Evolutionary conservation across 495 filamentous ascomycete species (phyloP).

Genomic region (Filosporella fistucella): DNA sequence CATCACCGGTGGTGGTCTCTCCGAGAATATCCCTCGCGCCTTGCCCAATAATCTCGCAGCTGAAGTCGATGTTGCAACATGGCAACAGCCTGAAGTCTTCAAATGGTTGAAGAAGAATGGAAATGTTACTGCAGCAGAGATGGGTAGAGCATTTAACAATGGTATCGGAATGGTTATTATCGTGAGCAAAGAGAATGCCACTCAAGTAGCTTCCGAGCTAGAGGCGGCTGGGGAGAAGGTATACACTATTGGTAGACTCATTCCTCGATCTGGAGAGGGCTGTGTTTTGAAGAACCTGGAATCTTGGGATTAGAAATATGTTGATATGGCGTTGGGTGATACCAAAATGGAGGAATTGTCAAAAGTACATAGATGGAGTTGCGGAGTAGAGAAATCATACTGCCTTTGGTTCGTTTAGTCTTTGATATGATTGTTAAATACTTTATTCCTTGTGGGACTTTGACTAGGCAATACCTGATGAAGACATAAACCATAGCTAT

Average conservation of each 20-base stretch:
- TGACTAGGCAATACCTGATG: too few species aligned
- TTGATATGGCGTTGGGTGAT: constrained; percentile 12
- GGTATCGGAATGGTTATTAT: constrained; percentile 91
- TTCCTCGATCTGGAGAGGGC: constrained; percentile 50
- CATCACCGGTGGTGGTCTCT: constrained; percentile 90
- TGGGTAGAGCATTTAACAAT: constrained; percentile 89
- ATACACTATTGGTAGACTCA: constrained; percentile 67
- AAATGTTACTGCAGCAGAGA: constrained; percentile 68
- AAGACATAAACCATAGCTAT: too few species aligned
- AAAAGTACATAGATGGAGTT: too few species aligned
- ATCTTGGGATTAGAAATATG: constrained; percentile 49
- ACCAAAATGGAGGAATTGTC: too few species aligned
- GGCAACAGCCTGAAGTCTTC: constrained; percentile 72
- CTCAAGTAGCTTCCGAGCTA: constrained; percentile 48
- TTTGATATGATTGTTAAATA: too few species aligned
- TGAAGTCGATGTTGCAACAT: constrained; percentile 62
- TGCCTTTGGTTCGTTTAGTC: too few species aligned
- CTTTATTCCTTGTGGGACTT: too few species aligned
- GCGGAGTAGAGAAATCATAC: too few species aligned
- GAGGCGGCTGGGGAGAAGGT: constrained; percentile 69
- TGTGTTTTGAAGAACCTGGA: constrained; percentile 68
- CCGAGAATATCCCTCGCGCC: constrained; percentile 82
- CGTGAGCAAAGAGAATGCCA: constrained; percentile 53
- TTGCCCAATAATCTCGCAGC: constrained; percentile 60
- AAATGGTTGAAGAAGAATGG: constrained; percentile 77